Base-by-base conservation (phyloP, 768 basidiomycete species). In the Boletus insuetus region DNA sequence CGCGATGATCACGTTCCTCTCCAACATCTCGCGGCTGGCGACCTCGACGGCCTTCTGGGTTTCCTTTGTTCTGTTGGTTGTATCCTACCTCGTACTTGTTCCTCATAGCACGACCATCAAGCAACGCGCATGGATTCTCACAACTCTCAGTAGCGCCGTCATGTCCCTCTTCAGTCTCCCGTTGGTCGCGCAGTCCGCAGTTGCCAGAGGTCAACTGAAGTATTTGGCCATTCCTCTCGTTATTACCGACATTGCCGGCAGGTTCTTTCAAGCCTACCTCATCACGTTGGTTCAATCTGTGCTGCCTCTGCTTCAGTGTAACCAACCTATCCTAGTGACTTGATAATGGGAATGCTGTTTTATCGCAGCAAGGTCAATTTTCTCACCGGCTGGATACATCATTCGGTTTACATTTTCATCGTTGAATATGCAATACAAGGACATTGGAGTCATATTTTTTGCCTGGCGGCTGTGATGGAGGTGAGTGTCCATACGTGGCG, bases 311-410 rank as follows among this genome's bases (percentile, higher is more conserved):
- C 40, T 41, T 45, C 49, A 26, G 20, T 48, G 51, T 62, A 19
- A 55, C 59, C 51, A 56, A 55, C 52, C 38, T 44, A 19, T 24
- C 49, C 44, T 56, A 80, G 78, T 50, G 78, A 83, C 68, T 64
- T 83, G 46, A 55, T 71, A 3, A 63, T 81, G 38, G 82, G 82
- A 20, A 64, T 67, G 49, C 31, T 77, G 48, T 73, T 76, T 58
- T 84, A 84, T 63, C 75, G 71, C 12, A 70, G 72, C 47, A 76
- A 75, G 41, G 54, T 82, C 51, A 79, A 78, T n/a, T 44, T 81
- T 2, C 61, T 81, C 34, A 80, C 78, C n/a, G 82, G 82, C 4
- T 83, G 82, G 82, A 69, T 80, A 20, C 81, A 83, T 49, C 79
- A 81, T 59, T 59, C 70, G 1, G 56, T 72, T 26, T 80, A 81